Percentiles rank a stretch among this genome's conserved stretches.
phyloP scores from a whole-genome alignment of 139 green algal species.

The Diplosphaera chodatii region DNA sequence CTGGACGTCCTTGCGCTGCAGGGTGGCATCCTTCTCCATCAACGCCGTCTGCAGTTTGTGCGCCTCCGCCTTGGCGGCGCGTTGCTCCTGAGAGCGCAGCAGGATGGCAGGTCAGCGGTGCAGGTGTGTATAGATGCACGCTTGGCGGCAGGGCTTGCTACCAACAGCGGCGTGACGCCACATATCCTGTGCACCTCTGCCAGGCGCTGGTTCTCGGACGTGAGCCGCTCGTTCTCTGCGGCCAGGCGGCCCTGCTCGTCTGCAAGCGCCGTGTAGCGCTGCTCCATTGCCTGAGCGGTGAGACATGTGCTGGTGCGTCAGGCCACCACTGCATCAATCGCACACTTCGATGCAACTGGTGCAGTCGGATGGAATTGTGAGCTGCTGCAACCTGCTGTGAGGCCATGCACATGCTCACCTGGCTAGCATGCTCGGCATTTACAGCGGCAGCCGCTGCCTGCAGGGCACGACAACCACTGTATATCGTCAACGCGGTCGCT shows the following conservation, averaged over 20 bases:
- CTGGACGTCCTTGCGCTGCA: conserved; percentile 23
- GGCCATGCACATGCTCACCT: too few relatives aligned
- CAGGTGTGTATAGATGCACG: too few relatives aligned
- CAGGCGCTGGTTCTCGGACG: conserved; percentile 18
- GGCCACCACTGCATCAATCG: too few relatives aligned
- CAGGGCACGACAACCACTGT: background rate
- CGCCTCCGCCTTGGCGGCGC: conserved; percentile 17
- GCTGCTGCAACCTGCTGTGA: too few relatives aligned
- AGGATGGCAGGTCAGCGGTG: too few relatives aligned
- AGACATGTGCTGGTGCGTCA: background rate
- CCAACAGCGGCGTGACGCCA: too few relatives aligned
- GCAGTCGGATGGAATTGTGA: too few relatives aligned
- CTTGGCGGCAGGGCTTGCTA: too few relatives aligned
- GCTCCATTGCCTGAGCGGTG: conserved; percentile 39
- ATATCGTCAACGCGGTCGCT: too few relatives aligned
- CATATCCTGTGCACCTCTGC: too few relatives aligned
- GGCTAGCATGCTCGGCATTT: conserved; percentile 31
- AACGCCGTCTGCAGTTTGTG: conserved; percentile 30
- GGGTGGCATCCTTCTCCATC: conserved; percentile 21
- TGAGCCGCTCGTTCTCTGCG: conserved; percentile 30
- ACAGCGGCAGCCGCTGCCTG: conserved; percentile 35
- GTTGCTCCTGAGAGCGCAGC: conserved; percentile 32
- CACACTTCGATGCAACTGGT: too few relatives aligned
- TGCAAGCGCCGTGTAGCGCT: conserved; percentile 29
- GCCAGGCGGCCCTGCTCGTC: conserved; percentile 18